phyloP scores from a whole-genome alignment of 768 basidiomycete species.

The Coprinellus aureogranulatus region DNA sequence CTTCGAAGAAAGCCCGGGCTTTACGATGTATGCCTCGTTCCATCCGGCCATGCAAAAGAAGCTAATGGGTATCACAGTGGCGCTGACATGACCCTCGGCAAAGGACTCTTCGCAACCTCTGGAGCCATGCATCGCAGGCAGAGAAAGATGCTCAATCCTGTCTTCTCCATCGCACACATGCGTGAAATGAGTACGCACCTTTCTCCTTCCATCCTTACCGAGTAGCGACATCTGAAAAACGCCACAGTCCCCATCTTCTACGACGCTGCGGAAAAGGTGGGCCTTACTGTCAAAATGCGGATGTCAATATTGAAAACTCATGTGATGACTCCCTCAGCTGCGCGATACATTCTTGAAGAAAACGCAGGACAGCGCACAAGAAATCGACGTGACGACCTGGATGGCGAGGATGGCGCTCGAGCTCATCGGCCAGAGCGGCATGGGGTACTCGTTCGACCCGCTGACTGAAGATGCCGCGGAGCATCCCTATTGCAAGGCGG shows the following conservation, averaged over 20 bases:
- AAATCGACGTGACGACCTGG: constrained; percentile 22
- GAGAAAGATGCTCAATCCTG: constrained; percentile 44
- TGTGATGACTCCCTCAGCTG: constrained; percentile 19
- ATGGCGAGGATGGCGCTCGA: constrained; percentile 28
- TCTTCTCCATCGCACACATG: constrained; percentile 42
- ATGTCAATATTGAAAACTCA: neutral
- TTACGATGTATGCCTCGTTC: constrained; percentile 22
- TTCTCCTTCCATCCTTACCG: too few species aligned
- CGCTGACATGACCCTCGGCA: constrained; percentile 15
- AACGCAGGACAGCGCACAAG: constrained; percentile 26
- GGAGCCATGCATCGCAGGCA: constrained; percentile 42
- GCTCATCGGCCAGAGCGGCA: constrained; percentile 29
- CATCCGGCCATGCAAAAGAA: neutral
- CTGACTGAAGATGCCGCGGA: constrained; percentile 22
- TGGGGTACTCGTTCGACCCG: constrained; percentile 31
- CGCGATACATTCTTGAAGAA: constrained; percentile 19
- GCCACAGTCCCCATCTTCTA: constrained; percentile 29
- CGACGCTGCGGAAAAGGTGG: constrained; percentile 21
- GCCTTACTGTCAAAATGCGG: too few species aligned
- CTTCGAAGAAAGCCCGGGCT: constrained; percentile 26
- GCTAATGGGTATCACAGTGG: constrained; percentile 10
- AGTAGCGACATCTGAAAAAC: neutral
- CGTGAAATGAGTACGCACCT: constrained; percentile 27
- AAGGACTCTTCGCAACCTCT: constrained; percentile 22
- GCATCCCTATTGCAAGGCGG: constrained; percentile 26